Percentiles rank a stretch among this genome's conserved stretches.
Evolutionary conservation across 306 rosid genomes (phyloP).

Genomic region (Cyamopsis tetragonoloba): DNA sequence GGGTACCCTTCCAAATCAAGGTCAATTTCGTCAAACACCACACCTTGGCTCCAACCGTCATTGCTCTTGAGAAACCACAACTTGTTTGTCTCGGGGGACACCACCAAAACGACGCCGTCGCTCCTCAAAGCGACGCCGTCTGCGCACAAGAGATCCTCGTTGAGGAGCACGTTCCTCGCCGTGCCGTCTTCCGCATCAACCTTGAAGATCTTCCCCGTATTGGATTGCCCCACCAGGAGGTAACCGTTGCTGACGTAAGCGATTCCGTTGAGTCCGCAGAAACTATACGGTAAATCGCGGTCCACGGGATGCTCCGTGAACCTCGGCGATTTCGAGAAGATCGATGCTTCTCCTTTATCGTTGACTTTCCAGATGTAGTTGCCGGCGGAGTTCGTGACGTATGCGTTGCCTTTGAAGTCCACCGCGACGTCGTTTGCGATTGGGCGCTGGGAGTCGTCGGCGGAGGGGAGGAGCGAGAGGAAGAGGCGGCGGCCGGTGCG

Average conservation of each 20-base stretch:
- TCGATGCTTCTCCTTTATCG: conserved; percentile 44
- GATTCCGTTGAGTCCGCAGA: conserved; percentile 67
- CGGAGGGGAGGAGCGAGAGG: conserved; percentile 47
- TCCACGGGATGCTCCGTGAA: conserved; percentile 47
- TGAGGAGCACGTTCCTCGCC: conserved; percentile 47
- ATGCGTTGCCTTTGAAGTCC: conserved; percentile 73
- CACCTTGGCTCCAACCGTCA: conserved; percentile 63
- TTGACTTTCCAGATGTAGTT: conserved; percentile 83
- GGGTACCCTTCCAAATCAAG: conserved; percentile 56
- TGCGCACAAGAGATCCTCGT: conserved; percentile 42
- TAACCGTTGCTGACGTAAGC: conserved; percentile 73
- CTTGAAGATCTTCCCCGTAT: conserved; percentile 80
- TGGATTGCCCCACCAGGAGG: conserved; percentile 63
- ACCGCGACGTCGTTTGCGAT: conserved; percentile 69
- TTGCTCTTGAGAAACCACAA: conserved; percentile 65
- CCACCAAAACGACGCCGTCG: conserved; percentile 81
- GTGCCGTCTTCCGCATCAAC: conserved; percentile 61
- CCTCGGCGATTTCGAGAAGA: conserved; percentile 51
- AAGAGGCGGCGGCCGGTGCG: conserved; percentile 49
- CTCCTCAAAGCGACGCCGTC: conserved; percentile 54
- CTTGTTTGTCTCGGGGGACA: conserved; percentile 19
- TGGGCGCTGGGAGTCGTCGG: conserved; percentile 5
- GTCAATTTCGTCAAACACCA: conserved; percentile 57
- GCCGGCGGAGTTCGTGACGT: conserved; percentile 60
- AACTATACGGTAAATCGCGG: conserved; percentile 21